Percentiles rank a stretch among this genome's conserved stretches.
These are phyloP conservation scores for Hemisphaericaspora nanyangensis DNA, from an alignment of 805 yeast species.

Conservation along the genomic window DNA sequence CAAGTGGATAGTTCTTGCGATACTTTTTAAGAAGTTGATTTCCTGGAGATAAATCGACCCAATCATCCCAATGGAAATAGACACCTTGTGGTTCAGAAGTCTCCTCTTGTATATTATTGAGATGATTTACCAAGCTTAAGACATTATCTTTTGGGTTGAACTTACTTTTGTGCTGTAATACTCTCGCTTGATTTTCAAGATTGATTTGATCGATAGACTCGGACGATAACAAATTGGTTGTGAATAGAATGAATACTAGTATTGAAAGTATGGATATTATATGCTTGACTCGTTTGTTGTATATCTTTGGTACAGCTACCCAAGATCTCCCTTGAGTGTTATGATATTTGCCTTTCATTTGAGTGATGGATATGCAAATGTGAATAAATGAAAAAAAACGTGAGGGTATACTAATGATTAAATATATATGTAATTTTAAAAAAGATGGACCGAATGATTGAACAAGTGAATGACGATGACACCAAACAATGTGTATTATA, in stretches of 20 bases:
- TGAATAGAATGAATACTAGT: slow-evolving; percentile 1
- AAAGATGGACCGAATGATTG: too few relatives aligned
- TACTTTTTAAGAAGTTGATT: slow-evolving; percentile 15
- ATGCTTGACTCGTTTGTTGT: slow-evolving; percentile 17
- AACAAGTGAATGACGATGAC: too few relatives aligned
- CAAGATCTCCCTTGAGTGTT: neutral
- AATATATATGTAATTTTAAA: too few relatives aligned
- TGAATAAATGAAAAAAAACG: too few relatives aligned
- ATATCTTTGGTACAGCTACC: slow-evolving; percentile 11
- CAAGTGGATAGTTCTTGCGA: slow-evolving; percentile 14
- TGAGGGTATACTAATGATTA: too few relatives aligned
- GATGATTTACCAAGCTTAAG: slow-evolving; percentile 9
- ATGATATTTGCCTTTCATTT: neutral
- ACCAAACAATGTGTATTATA: too few relatives aligned
- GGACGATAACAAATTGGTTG: neutral
- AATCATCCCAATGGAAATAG: slow-evolving; percentile 41
- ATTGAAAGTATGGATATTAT: slow-evolving; percentile 11
- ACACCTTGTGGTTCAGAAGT: slow-evolving; percentile 16
- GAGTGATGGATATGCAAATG: too few relatives aligned
- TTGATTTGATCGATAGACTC: slow-evolving; percentile 16
- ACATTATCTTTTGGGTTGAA: slow-evolving; percentile 25
- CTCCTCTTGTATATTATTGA: neutral
- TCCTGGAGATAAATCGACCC: slow-evolving; percentile 29
- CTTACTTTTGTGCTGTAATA: slow-evolving; percentile 18
- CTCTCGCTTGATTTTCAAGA: slow-evolving; percentile 18